Percentiles rank a stretch among this genome's conserved stretches.
phyloP scores from a whole-genome alignment of 352 stramenopile genomes.

The Phytophthora pistaciae region DNA sequence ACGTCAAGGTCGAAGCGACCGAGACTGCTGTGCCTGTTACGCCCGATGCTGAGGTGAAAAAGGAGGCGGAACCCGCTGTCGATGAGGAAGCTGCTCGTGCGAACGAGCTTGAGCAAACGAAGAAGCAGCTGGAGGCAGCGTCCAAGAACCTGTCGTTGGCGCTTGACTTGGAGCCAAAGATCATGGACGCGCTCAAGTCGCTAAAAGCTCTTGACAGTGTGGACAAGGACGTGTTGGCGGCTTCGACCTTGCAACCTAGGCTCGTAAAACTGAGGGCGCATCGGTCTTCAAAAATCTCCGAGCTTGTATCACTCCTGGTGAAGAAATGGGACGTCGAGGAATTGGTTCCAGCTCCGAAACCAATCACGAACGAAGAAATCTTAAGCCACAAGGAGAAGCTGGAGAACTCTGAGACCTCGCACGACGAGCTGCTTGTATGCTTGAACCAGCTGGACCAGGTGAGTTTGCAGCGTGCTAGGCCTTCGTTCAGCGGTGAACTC shows the following conservation, averaged over 20 bases:
- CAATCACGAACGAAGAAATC: slow-evolving; percentile 66
- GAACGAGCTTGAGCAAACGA: slow-evolving; percentile 15
- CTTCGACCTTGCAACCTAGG: slow-evolving; percentile 43
- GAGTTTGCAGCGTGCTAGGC: slow-evolving; percentile 4
- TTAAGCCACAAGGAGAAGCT: slow-evolving; percentile 69
- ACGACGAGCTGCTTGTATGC: slow-evolving; percentile 74
- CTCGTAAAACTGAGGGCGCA: slow-evolving; percentile 53
- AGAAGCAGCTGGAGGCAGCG: slow-evolving; percentile 40
- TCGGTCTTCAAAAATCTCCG: slow-evolving; percentile 35
- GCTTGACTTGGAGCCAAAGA: slow-evolving; percentile 47
- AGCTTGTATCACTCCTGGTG: slow-evolving; percentile 46
- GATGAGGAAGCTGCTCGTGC: slow-evolving; percentile 15
- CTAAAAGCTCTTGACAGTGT: slow-evolving; percentile 42
- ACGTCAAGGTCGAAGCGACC: slow-evolving; percentile 28
- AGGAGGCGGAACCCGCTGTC: slow-evolving; percentile 21
- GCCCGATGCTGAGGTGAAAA: slow-evolving; percentile 20
- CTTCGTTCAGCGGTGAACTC: background rate
- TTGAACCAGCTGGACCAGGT: slow-evolving; percentile 66
- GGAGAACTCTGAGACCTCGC: slow-evolving; percentile 50
- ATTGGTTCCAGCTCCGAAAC: slow-evolving; percentile 54
- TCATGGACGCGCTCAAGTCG: slow-evolving; percentile 43
- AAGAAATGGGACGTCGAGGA: slow-evolving; percentile 63
- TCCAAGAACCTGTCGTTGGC: slow-evolving; percentile 49
- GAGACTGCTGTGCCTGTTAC: slow-evolving; percentile 11
- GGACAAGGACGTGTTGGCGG: slow-evolving; percentile 39